A percentile compares a stretch with the other conserved stretches of the same genome.
Conservation (phyloP, 768 basidiomycete genomes). For the Russula lepida region DNA sequence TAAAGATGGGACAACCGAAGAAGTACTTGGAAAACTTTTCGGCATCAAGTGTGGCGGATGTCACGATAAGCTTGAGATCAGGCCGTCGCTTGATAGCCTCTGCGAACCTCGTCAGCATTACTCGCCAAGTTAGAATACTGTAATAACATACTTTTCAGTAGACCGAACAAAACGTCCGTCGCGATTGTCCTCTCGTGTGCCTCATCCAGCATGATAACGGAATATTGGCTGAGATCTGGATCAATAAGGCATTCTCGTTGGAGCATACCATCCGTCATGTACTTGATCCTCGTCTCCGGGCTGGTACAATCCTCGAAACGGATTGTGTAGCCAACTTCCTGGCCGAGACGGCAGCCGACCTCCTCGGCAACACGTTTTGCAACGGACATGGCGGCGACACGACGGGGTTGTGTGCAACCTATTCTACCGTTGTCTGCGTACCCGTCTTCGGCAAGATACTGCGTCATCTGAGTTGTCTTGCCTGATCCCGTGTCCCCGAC, state of each 20-base stretch:
- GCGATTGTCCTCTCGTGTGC: constrained; percentile 97
- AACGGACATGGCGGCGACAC: constrained; percentile 98
- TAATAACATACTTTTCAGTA: constrained; percentile 69
- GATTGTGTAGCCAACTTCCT: constrained; percentile 97
- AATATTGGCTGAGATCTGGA: constrained; percentile 86
- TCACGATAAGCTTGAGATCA: constrained; percentile 96
- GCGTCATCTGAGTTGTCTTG: constrained; percentile 98
- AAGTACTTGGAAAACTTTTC: constrained; percentile 99
- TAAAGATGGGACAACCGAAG: constrained; percentile 97
- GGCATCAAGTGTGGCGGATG: constrained; percentile 97
- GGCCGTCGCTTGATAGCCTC: constrained; percentile 92
- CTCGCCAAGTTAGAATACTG: neutral
- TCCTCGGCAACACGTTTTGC: constrained; percentile 98
- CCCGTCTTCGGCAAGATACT: constrained; percentile 93
- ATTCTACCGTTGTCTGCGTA: constrained; percentile 86
- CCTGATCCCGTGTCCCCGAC: constrained; percentile 98
- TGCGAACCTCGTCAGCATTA: constrained; percentile 30
- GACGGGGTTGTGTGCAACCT: constrained; percentile 97
- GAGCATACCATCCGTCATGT: constrained; percentile 99
- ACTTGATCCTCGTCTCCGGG: constrained; percentile 98
- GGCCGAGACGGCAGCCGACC: constrained; percentile 93
- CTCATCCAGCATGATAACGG: constrained; percentile 97
- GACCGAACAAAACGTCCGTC: constrained; percentile 96
- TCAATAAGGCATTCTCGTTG: constrained; percentile 96
- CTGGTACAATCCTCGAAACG: constrained; percentile 99